Conservation (phyloP, 1,284 basidiomycete species). For the Trichosporon coremiiforme region DNA sequence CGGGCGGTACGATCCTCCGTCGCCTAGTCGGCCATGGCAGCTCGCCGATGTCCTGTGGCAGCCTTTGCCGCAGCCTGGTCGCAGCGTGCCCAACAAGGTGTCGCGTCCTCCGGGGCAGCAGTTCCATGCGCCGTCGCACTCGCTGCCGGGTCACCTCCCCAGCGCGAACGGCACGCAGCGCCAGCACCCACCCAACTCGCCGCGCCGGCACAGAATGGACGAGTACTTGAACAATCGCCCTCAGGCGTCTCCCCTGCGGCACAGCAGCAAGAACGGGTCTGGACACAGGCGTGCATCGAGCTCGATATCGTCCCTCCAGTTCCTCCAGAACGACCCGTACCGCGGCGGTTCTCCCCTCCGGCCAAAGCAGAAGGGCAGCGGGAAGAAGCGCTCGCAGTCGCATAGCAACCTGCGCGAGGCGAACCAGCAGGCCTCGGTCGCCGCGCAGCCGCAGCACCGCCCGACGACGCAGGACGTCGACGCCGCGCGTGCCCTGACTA, state of each 20-base stretch:
- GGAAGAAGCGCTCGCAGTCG: slow-evolving; percentile 49
- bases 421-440: slow-evolving; percentile 6
- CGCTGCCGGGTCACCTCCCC: slow-evolving; percentile 29
- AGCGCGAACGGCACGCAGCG: slow-evolving; percentile 20
- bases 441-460: slow-evolving; percentile 10
- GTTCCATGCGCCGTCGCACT: slow-evolving; percentile 28
- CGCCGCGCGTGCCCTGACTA: slow-evolving; percentile 51
- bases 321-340: slow-evolving; percentile 32
- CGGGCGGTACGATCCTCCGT: slow-evolving; percentile 47
- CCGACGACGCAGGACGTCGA: slow-evolving; percentile 52
- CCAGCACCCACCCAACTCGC: slow-evolving; percentile 15
- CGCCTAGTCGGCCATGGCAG: slow-evolving; percentile 52
- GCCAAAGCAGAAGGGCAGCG: slow-evolving; percentile 26
- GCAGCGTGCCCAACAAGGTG: slow-evolving; percentile 1
- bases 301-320: slow-evolving; percentile 25
- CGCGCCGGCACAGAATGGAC: slow-evolving; percentile 27
- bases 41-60: slow-evolving; percentile 53
- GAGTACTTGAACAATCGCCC: slow-evolving; percentile 28
- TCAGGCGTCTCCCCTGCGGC: slow-evolving; percentile 25
- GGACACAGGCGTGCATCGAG: slow-evolving; percentile 30
- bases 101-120: neutral
- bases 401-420: slow-evolving; percentile 42
- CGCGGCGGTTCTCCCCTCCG: slow-evolving; percentile 28
- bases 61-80: slow-evolving; percentile 49
- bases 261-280: slow-evolving; percentile 7